Conservation (phyloP, 2,329 filamentous ascomycete species). For the Hypoxylon sp. region DNA sequence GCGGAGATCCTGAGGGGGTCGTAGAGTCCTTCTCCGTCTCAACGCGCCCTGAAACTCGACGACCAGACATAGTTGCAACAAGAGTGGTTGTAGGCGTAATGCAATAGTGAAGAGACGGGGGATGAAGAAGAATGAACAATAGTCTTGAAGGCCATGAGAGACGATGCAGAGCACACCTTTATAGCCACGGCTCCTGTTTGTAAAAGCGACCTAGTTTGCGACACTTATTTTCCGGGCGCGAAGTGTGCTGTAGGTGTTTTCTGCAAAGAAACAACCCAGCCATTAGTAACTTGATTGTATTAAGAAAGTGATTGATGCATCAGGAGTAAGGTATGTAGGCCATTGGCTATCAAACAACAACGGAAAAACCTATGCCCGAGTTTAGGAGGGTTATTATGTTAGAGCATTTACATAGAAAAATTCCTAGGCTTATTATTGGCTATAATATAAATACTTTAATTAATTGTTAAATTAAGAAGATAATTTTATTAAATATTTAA, state of each 20-base stretch:
- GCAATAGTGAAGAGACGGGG: not conserved
- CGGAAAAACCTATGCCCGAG: not conserved
- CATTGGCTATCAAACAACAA: not conserved
- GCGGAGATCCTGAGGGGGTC: not conserved
- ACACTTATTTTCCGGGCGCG: not conserved
- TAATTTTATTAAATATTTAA: no score
- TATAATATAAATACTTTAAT: no score
- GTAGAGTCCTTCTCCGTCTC: not conserved
- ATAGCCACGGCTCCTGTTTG: not conserved
- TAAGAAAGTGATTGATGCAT: not conserved
- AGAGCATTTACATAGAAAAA: no score
- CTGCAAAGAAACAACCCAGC: not conserved
- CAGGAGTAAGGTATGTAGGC: not conserved
- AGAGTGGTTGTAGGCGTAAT: not conserved
- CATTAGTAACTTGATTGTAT: not conserved
- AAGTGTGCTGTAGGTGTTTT: not conserved
- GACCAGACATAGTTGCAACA: not conserved
- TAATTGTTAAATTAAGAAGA: no score
- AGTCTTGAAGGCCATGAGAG: not conserved
- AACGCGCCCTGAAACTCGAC: not conserved
- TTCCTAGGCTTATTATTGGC: no score
- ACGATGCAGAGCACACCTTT: not conserved
- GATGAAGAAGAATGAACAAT: not conserved
- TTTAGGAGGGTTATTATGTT: no score
- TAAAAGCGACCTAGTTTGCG: not conserved